phyloP scores from a whole-genome alignment of 768 basidiomycete genomes.

The Psilocybe subaeruginosa region DNA sequence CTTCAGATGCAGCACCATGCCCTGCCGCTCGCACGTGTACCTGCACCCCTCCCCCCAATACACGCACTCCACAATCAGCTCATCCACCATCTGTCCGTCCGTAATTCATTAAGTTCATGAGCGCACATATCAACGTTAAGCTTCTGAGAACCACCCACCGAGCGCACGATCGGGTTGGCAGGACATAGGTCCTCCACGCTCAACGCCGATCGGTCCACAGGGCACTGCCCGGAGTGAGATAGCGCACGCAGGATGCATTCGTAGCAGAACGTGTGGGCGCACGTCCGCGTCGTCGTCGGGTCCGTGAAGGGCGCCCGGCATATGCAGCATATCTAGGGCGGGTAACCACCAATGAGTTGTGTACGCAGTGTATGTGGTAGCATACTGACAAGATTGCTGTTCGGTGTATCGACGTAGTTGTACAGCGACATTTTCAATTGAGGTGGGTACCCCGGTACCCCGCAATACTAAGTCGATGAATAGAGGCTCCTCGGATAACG shows the following conservation, averaged over 20 bases:
- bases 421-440: slow-evolving; percentile 38
- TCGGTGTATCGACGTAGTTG: slow-evolving; percentile 64
- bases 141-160: slow-evolving; percentile 46
- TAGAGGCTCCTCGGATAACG: neutral
- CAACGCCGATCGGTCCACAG: slow-evolving; percentile 79
- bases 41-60: slow-evolving; percentile 61
- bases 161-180: slow-evolving; percentile 77
- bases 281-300: slow-evolving; percentile 74
- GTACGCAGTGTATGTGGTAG: neutral
- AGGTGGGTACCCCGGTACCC: too few species aligned
- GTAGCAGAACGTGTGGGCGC: slow-evolving; percentile 86
- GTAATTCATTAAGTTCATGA: neutral
- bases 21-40: slow-evolving; percentile 67
- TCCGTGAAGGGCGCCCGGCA: slow-evolving; percentile 77
- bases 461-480: too few species aligned
- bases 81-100: slow-evolving; percentile 71
- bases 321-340: slow-evolving; percentile 72
- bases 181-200: slow-evolving; percentile 57
- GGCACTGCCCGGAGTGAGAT: slow-evolving; percentile 70
- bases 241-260: slow-evolving; percentile 80
- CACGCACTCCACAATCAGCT: slow-evolving; percentile 75
- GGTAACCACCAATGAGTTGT: neutral
- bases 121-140: slow-evolving; percentile 6
- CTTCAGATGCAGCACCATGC: slow-evolving; percentile 61
- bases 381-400: slow-evolving; percentile 65